Base-by-base conservation (phyloP, 2,329 filamentous ascomycete species). In the Coniochaeta prunicola region DNA sequence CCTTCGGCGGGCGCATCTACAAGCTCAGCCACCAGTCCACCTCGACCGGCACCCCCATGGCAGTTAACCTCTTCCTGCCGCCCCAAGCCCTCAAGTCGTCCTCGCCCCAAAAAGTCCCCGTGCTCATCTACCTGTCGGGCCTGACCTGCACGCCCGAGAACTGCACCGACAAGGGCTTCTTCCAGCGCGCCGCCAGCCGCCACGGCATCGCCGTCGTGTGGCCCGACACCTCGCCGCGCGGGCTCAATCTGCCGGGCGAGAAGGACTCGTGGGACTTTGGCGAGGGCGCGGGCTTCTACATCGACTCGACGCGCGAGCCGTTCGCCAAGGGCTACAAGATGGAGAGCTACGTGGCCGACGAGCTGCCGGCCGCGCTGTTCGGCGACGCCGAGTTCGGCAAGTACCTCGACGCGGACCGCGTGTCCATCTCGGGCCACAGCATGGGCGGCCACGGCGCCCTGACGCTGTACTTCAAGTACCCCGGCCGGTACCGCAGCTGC, bases 391-490 rank as follows among this genome's bases (percentile, higher is more conserved):
- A 83, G 28, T 96, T 92, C 75, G 78, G 83, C 31, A 80, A 72
- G 65, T 62, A 85, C 69, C 78, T 99, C 31, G 93, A 97, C 72
- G 69, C 74, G 0, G 74, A 68, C 30, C 81, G 88, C 42, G 86
- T 97, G 58, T 89, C 87, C 73, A 94, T 99, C 68, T 91, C 90
- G 42, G 94, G 94, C 6, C 94, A 99, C 77, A 92, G 88, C 67
- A 99, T 99, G 94, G 94, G 94, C 65, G 94, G 94, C 0, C 94
- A 99, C 74, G 94, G 94, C 63, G 94, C 94, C 50, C 79, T 99
- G 66, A 96, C 92, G 53, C 77, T 97, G 66, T 97, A 90, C 79
- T 81, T 99, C 57, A 93, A 91, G 78, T 89, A 97, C 76, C 92
- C 94, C 0, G 91, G 90, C 63, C 86, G 84, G 77, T 99, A 96